Conservation (phyloP, 2,329 filamentous ascomycete species). For the Fusarium devonianum region DNA sequence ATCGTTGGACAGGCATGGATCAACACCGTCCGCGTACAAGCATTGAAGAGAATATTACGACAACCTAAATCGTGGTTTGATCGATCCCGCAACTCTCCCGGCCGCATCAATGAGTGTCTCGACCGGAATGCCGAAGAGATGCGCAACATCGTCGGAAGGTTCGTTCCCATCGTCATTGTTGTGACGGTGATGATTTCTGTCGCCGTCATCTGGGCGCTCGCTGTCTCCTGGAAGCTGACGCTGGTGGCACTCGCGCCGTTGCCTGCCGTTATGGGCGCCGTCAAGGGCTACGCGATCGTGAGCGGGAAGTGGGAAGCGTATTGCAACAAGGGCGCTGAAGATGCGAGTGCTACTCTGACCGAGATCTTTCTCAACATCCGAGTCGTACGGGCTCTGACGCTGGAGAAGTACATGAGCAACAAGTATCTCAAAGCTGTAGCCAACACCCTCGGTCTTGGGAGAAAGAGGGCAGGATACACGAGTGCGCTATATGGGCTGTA, state of each 20-base stretch:
- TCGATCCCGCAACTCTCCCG: slow-evolving; percentile 67
- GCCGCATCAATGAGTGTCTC: slow-evolving; percentile 72
- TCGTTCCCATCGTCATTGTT: slow-evolving; percentile 73
- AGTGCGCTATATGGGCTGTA: slow-evolving; percentile 80
- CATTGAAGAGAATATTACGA: slow-evolving; percentile 72
- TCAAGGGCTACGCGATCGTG: slow-evolving; percentile 69
- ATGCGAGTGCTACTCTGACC: slow-evolving; percentile 64
- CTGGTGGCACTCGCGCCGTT: slow-evolving; percentile 75
- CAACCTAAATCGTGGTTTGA: slow-evolving; percentile 86
- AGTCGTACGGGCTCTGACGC: slow-evolving; percentile 75
- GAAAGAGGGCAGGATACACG: slow-evolving; percentile 70
- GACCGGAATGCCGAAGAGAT: slow-evolving; percentile 88
- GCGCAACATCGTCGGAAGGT: slow-evolving; percentile 80
- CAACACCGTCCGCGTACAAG: slow-evolving; percentile 71
- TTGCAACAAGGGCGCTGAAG: slow-evolving; percentile 69
- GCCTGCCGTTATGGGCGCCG: slow-evolving; percentile 72
- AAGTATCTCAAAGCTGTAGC: slow-evolving; percentile 65
- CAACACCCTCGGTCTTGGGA: slow-evolving; percentile 65
- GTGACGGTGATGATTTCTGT: slow-evolving; percentile 71
- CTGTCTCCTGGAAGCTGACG: slow-evolving; percentile 80
- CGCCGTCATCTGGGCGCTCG: slow-evolving; percentile 77
- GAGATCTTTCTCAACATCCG: slow-evolving; percentile 83
- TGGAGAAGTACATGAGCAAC: slow-evolving; percentile 73
- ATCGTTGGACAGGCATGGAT: slow-evolving; percentile 78
- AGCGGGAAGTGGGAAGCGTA: slow-evolving; percentile 75